Percentiles rank a stretch among this genome's conserved stretches.
Conservation (phyloP, 2,329 filamentous ascomycete species). For the Phialemonium atrogriseum region DNA sequence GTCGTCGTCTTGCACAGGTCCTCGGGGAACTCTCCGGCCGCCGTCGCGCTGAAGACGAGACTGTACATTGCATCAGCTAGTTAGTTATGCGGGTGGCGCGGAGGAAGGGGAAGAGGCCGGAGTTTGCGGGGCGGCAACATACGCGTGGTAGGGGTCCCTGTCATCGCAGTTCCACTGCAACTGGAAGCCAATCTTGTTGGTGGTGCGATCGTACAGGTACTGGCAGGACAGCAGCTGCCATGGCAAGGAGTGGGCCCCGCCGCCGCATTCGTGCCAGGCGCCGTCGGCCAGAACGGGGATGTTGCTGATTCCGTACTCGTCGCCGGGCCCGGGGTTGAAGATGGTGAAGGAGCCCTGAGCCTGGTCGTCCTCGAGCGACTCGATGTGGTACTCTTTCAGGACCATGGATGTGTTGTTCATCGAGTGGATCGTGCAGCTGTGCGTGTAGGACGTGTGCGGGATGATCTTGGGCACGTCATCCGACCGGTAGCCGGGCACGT, state of each 20-base stretch:
- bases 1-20: too few relatives aligned
- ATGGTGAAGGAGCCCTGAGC: conserved; percentile 7
- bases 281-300: conserved; percentile 10
- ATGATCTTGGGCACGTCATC: conserved; percentile 6
- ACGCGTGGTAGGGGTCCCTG: conserved; percentile 11
- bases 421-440: conserved; percentile 14
- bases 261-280: conserved; percentile 9
- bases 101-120: too few relatives aligned
- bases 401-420: conserved; percentile 9
- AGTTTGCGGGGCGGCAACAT: too few relatives aligned
- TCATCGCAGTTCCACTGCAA: conserved; percentile 14
- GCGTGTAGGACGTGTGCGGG: conserved; percentile 11
- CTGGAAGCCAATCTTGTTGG: conserved; percentile 6
- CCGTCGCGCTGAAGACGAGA: too few relatives aligned
- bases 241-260: conserved; percentile 5
- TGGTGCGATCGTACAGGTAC: conserved; percentile 7
- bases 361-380: not conserved
- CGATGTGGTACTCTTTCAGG: conserved; percentile 9
- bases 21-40: too few relatives aligned
- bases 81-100: too few relatives aligned
- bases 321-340: conserved; percentile 10
- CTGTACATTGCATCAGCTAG: too few relatives aligned
- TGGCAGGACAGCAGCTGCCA: conserved; percentile 13
- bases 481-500: conserved; percentile 10
- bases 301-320: conserved; percentile 8